These are phyloP conservation scores for Phytopythium kandeliae DNA, from an alignment of 352 stramenopile species.

Conservation along the genomic window DNA sequence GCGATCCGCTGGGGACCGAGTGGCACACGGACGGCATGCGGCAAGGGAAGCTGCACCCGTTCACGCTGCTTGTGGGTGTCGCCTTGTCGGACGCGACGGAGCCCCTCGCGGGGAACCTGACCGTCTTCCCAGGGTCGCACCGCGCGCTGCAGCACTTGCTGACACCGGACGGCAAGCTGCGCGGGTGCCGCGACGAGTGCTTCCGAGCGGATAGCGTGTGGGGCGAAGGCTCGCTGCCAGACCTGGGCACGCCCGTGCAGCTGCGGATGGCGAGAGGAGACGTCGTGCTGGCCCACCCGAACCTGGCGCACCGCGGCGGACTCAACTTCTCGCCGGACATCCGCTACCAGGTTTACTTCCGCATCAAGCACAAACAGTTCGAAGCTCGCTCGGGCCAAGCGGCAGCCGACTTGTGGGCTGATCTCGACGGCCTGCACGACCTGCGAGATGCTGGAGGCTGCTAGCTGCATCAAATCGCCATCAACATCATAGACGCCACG, in stretches of 20 bases:
- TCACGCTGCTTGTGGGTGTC: conserved; percentile 60
- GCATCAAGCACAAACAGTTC: conserved; percentile 67
- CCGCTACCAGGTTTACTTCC: conserved; percentile 81
- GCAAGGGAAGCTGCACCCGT: conserved; percentile 64
- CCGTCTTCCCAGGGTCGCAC: conserved; percentile 68
- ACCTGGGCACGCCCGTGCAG: conserved; percentile 56
- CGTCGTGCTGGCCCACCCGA: conserved; percentile 68
- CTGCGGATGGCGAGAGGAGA: conserved; percentile 50
- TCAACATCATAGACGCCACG: neutral
- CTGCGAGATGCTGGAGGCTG: neutral
- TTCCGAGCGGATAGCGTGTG: conserved; percentile 68
- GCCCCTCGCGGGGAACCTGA: conserved; percentile 62
- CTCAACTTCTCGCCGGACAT: conserved; percentile 82
- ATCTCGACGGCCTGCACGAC: conserved; percentile 49
- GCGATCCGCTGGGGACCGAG: conserved; percentile 59
- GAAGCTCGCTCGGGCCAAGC: conserved; percentile 22
- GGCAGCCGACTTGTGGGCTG: conserved; percentile 31
- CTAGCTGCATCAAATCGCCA: neutral
- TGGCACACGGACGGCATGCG: conserved; percentile 84
- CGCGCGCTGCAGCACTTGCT: conserved; percentile 40
- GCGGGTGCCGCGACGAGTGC: conserved; percentile 49
- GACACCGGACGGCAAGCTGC: conserved; percentile 42
- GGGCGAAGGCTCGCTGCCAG: conserved; percentile 62
- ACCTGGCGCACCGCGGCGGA: conserved; percentile 63
- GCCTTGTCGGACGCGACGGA: conserved; percentile 63